A percentile compares a stretch with the other conserved stretches of the same genome.
These are phyloP conservation scores for Helichrysum umbraculigerum DNA, from an alignment of 129 eudicot species.

Conservation along the genomic window DNA sequence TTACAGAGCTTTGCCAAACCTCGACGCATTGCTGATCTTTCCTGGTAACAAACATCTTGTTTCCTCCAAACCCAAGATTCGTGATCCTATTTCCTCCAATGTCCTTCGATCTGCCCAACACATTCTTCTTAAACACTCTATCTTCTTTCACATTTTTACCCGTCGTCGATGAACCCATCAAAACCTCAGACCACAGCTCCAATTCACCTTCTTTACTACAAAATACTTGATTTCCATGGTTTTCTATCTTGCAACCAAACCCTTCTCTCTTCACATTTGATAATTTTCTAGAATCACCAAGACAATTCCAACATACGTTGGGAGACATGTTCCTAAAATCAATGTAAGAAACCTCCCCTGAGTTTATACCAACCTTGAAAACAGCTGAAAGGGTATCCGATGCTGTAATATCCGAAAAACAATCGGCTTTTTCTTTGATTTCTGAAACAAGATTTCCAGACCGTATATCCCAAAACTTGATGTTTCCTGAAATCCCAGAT, in stretches of 20 bases:
- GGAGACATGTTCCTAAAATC: slow-evolving; percentile 67
- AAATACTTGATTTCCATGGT: slow-evolving; percentile 78
- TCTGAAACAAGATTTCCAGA: slow-evolving; percentile 81
- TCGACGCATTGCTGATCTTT: slow-evolving; percentile 85
- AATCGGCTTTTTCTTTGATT: slow-evolving; percentile 73
- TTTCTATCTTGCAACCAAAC: slow-evolving; percentile 61
- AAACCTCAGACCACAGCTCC: slow-evolving; percentile 91
- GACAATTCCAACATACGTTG: slow-evolving; percentile 61
- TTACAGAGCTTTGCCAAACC: slow-evolving; percentile 86
- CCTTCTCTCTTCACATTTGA: slow-evolving; percentile 82
- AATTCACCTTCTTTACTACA: slow-evolving; percentile 78
- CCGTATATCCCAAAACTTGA: slow-evolving; percentile 85
- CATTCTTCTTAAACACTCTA: slow-evolving; percentile 67
- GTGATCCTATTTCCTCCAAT: slow-evolving; percentile 60
- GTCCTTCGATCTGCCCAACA: slow-evolving; percentile 80
- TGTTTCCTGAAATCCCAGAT: slow-evolving; percentile 68
- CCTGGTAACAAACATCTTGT: slow-evolving; percentile 85
- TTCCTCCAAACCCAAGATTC: slow-evolving; percentile 83
- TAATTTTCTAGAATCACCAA: slow-evolving; percentile 65
- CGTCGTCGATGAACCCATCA: slow-evolving; percentile 38
- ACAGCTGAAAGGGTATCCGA: slow-evolving; percentile 60
- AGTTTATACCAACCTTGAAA: slow-evolving; percentile 80
- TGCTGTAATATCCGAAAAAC: slow-evolving; percentile 83
- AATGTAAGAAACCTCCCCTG: slow-evolving; percentile 74
- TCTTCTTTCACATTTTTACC: slow-evolving; percentile 34